Evolutionary conservation across 306 rosid species (phyloP).

Genomic region (Fragaria vesca): DNA sequence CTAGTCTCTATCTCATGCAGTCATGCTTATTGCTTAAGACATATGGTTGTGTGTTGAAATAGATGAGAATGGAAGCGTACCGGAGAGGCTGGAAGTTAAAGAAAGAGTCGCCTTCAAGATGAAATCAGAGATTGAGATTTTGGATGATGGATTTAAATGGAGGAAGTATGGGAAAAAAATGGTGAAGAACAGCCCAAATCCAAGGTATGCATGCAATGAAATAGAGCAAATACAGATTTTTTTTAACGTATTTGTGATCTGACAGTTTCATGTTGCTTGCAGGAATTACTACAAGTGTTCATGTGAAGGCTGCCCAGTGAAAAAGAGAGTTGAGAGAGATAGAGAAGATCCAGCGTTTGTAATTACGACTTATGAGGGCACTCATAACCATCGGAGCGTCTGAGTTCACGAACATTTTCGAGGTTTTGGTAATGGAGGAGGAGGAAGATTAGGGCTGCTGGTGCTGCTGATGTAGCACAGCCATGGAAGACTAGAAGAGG

Average conservation of each 20-base stretch:
- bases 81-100: conserved; percentile 35
- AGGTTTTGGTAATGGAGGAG: background rate
- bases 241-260: background rate
- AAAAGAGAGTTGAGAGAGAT: conserved; percentile 96
- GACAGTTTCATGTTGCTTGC: conserved; percentile 23
- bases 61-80: conserved; percentile 36
- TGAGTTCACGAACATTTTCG: conserved; percentile 5
- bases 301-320: conserved; percentile 76
- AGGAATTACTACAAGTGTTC: conserved; percentile 92
- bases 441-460: background rate
- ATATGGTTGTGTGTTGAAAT: conserved; percentile 10
- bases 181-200: conserved; percentile 93
- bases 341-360: conserved; percentile 64
- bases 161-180: conserved; percentile 91
- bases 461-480: conserved; percentile 2
- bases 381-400: conserved; percentile 60
- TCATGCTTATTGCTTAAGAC: background rate
- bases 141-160: conserved; percentile 91
- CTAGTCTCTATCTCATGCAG: background rate
- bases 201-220: conserved; percentile 45
- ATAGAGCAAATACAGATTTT: background rate
- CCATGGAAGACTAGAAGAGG: background rate
- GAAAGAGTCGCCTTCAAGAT: conserved; percentile 72
- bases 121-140: conserved; percentile 65
- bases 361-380: conserved; percentile 88